These are phyloP conservation scores for Phialophora verrucosa DNA, from an alignment of 2,329 filamentous ascomycete species.

Conservation along the genomic window DNA sequence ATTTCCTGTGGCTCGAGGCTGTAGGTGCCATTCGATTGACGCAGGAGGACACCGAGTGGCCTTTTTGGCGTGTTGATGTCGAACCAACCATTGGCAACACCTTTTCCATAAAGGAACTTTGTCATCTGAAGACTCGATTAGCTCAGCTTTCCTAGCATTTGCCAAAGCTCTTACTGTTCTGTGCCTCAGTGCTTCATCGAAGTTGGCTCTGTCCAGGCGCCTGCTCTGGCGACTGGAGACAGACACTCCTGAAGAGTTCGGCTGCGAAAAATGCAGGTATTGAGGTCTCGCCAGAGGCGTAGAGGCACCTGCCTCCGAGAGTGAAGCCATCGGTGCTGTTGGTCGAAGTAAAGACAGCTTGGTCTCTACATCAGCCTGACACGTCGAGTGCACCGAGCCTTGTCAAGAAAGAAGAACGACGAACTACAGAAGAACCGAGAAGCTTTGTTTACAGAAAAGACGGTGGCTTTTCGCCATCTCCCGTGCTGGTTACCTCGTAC, in stretches of 20 bases:
- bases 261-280: slow-evolving; percentile 31
- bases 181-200: slow-evolving; percentile 41
- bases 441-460: slow-evolving; percentile 28
- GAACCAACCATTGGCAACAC: slow-evolving; percentile 42
- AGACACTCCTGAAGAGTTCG: slow-evolving; percentile 34
- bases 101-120: slow-evolving; percentile 42
- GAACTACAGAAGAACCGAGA: slow-evolving; percentile 26
- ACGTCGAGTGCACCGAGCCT: slow-evolving; percentile 27
- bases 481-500: slow-evolving; percentile 6
- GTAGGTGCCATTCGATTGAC: slow-evolving; percentile 50
- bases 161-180: slow-evolving; percentile 38
- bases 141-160: slow-evolving; percentile 28
- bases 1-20: slow-evolving; percentile 50
- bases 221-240: slow-evolving; percentile 26
- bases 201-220: slow-evolving; percentile 32
- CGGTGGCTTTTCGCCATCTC: slow-evolving; percentile 28
- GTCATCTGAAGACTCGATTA: slow-evolving; percentile 40
- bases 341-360: slow-evolving; percentile 34
- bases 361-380: slow-evolving; percentile 29
- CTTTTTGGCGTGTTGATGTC: slow-evolving; percentile 29
- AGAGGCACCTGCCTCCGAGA: slow-evolving; percentile 26
- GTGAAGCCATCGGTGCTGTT: slow-evolving; percentile 27
- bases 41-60: slow-evolving; percentile 47
- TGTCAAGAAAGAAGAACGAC: slow-evolving; percentile 26
- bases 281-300: slow-evolving; percentile 25